Evolutionary conservation across 2,329 filamentous ascomycete species (phyloP), one percentile per base, ranked within the genome.

Genomic region (Polytolypa hystricis): DNA sequence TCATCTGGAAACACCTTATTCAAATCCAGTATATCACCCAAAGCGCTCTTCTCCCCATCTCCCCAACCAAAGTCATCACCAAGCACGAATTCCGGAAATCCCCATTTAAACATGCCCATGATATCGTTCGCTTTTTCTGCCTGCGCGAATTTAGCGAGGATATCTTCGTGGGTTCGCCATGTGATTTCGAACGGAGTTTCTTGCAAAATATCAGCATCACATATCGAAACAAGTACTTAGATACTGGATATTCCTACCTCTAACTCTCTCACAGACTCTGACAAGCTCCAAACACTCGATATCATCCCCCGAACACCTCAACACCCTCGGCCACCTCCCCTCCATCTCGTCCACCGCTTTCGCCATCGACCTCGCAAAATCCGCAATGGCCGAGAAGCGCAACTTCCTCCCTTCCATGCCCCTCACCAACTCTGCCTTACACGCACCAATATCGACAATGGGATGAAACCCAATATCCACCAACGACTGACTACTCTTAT

Each of bases 1-100:
- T 29, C 33, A 11, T 35, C 26, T 11, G 33, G 33, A 14, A 35
- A 35, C 17, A 35, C 25, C 1, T 16, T 15, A n/a, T 15, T 35
- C 14, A 35, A 28, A 20, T 35, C 17, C 11, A 35, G 17, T n/a
- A n/a, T n/a, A n/a, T n/a, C n/a, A 4, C 33, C 33, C 8, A 15
- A 18, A 3, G 25, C 7, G 16, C 25, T 10, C 16, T 35, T 29
- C n/a, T n/a, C n/a, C n/a, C n/a, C n/a, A 17, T 35, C n/a, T 10
- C 21, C 33, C 33, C 33, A 35, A n/a, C 33, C 26, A 29, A 29
- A 28, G 5, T 35, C 25, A 14, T 27, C 33, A n/a, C 25, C 33
- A 3, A 35, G 25, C 14, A 35, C 18, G 30, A 16, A 15, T 14
- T 17, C 14, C 11, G 33, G 25, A 12, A 23, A 28, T 2, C 4